Evolutionary conservation across 1,284 basidiomycete genomes (phyloP), one percentile per base, ranked within the genome.

Genomic region (Phellinidium pouzarii): DNA sequence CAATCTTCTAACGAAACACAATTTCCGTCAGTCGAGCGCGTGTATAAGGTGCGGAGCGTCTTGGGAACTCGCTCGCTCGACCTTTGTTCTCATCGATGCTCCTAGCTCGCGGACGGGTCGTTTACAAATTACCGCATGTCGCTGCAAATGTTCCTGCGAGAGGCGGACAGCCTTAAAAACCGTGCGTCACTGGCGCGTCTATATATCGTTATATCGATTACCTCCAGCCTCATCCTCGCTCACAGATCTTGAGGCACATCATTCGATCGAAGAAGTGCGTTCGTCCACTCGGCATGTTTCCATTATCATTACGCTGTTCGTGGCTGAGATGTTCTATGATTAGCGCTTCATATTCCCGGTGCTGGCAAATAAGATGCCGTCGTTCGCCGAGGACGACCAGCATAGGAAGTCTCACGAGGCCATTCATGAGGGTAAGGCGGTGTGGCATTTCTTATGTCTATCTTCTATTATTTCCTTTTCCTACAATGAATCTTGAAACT

Each of bases 391-490:
- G 38, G 68, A 74, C 48, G 74, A 73, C 4, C 74, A 69, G 40
- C 84, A 87, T 62, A 62, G 82, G 12, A 71, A 75, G 53, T 78
- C 77, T 3, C 85, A 88, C 61, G 73, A 76, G 53, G 72, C 63
- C n/a, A 88, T 88, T 19, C 83, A 87, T 61, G 72, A 80, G 44
- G 84, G 80, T 80, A 56, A 50, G 65, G 58, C 19, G n/a, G 22
- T 43, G 17, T 26, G 11, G 17, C 31, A 12, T 19, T 22, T n/a
- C 31, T 29, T 20, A 26, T 40, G 11, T n/a, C 20, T 23, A 9
- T 36, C 17, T 25, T 20, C 19, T 36, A 9, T n/a, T 25, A 11
- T 48, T 2, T 9, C 19, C 47, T n/a, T 25, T 40, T 12, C 26
- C 37, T 40, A n/a, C 8, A 7, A 36, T 22, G 23, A 48, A 8